Conservation (phyloP, 1,139 yeast species). For the Nakaseomyces kungkrabaensis region DNA sequence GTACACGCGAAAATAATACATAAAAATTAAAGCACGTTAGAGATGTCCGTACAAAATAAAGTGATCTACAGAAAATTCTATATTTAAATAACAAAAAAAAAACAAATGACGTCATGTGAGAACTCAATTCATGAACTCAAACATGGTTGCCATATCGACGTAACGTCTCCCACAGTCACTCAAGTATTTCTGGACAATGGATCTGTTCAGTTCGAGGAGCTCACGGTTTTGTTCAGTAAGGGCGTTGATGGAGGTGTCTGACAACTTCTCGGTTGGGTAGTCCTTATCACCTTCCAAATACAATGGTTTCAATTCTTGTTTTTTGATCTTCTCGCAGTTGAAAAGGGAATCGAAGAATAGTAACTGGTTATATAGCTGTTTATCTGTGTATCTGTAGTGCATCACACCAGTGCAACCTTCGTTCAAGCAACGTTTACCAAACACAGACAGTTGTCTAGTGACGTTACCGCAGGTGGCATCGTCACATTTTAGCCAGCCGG, state of each 20-base stretch:
- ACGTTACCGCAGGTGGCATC: constrained; percentile 72
- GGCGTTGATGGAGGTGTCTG: constrained; percentile 55
- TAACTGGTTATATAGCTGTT: constrained; percentile 77
- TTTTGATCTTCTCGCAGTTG: constrained; percentile 72
- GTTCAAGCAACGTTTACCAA: constrained; percentile 72
- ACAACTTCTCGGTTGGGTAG: constrained; percentile 34
- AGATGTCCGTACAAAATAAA: too few species aligned
- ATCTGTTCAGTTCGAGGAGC: constrained; percentile 45
- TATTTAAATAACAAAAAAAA: not conserved
- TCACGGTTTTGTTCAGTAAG: constrained; percentile 73
- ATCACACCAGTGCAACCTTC: constrained; percentile 73
- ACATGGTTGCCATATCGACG: constrained; percentile 77
- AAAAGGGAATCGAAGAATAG: constrained; percentile 70
- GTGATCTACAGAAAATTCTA: not conserved
- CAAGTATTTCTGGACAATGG: constrained; percentile 67
- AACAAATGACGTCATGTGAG: too few species aligned
- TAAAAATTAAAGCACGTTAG: too few species aligned
- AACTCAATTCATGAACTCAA: constrained; percentile 39
- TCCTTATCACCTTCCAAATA: constrained; percentile 30
- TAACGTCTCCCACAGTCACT: constrained; percentile 82
- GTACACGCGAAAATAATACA: too few species aligned
- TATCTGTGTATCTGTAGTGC: constrained; percentile 68
- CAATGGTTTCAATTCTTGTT: constrained; percentile 42
- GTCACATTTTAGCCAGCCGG: constrained; percentile 79
- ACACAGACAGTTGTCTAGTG: constrained; percentile 82